Evolutionary conservation across 2,329 filamentous ascomycete species (phyloP).

Genomic region (Neonectria punicea): DNA sequence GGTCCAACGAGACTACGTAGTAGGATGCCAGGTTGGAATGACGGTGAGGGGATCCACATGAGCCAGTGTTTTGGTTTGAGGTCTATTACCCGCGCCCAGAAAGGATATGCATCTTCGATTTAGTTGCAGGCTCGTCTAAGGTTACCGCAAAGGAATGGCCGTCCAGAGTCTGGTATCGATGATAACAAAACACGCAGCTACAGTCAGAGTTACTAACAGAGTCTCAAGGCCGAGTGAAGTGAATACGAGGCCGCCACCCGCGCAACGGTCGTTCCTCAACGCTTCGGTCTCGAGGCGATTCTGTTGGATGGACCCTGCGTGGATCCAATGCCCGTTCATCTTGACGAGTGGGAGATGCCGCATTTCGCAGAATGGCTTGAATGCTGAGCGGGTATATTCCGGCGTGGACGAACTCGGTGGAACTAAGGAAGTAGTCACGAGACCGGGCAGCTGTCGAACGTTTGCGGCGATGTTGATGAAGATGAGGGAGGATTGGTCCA

Average conservation of each 20-base stretch:
- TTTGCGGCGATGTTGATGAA: neutral
- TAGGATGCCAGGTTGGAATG: slow-evolving; percentile 17
- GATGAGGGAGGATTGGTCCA: neutral
- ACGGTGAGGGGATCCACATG: slow-evolving; percentile 11
- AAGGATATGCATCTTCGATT: slow-evolving; percentile 11
- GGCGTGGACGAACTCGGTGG: neutral
- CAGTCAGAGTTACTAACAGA: neutral
- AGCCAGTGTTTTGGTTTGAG: neutral
- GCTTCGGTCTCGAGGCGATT: neutral
- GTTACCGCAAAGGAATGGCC: slow-evolving; percentile 7
- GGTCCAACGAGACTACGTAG: neutral
- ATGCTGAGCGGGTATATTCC: neutral
- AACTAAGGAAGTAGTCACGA: slow-evolving; percentile 1
- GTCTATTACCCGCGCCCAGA: neutral
- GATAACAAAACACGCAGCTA: neutral
- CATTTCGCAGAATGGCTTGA: slow-evolving; percentile 6
- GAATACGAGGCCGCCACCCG: neutral
- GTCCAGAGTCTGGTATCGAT: neutral
- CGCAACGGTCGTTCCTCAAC: neutral
- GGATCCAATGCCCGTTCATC: neutral
- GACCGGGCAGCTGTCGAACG: neutral
- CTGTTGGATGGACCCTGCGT: neutral
- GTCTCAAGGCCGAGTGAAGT: neutral
- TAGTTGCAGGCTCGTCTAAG: neutral
- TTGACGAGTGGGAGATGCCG: slow-evolving; percentile 1